Conservation (phyloP, 2,329 filamentous ascomycete genomes). For the Parastagonospora nodorum region DNA sequence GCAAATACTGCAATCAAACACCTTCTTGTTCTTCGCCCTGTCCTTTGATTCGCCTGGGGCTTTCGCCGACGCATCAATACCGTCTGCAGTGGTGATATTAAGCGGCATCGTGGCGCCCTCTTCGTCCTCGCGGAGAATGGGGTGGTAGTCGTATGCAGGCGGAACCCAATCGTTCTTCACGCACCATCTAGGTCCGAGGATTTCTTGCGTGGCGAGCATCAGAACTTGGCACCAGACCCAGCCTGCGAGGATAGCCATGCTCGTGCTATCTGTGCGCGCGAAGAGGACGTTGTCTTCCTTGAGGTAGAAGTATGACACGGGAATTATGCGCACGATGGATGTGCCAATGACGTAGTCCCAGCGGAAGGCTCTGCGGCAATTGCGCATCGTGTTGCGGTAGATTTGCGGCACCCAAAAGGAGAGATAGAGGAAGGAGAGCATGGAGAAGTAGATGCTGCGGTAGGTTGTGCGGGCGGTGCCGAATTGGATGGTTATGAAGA, state of each 20-base stretch:
- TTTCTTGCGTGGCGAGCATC: constrained; percentile 77
- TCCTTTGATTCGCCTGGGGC: constrained; percentile 49
- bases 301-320: constrained; percentile 85
- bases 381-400: constrained; percentile 84
- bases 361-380: constrained; percentile 86
- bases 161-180: constrained; percentile 71
- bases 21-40: constrained; percentile 56
- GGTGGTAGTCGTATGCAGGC: constrained; percentile 91
- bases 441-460: constrained; percentile 62
- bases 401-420: constrained; percentile 95
- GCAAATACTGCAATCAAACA: constrained; percentile 94
- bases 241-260: constrained; percentile 67
- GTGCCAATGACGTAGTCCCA: constrained; percentile 92
- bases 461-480: constrained; percentile 60
- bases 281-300: constrained; percentile 81
- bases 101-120: constrained; percentile 77
- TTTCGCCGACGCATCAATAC: too few relatives aligned
- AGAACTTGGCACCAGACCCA: constrained; percentile 92
- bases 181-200: constrained; percentile 87
- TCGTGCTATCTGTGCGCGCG: constrained; percentile 68
- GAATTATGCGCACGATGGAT: constrained; percentile 75
- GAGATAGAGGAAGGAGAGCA: constrained; percentile 74
- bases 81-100: constrained; percentile 57
- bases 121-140: constrained; percentile 83
- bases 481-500: constrained; percentile 65